Evolutionary conservation across 2,329 filamentous ascomycete genomes (phyloP).

Genomic region (Dactylellina sp.): DNA sequence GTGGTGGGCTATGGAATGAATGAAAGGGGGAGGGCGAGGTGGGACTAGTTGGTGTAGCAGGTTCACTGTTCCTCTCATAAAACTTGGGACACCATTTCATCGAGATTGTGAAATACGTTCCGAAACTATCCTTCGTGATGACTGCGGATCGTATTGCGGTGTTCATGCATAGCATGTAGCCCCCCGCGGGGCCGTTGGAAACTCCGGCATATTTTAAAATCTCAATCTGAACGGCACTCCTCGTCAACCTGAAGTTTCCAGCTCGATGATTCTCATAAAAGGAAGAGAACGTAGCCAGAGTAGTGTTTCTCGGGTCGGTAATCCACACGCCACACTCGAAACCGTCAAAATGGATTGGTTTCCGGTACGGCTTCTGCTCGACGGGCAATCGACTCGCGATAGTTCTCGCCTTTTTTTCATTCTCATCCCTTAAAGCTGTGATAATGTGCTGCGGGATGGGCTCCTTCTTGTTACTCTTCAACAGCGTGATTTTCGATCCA

Average conservation of each 20-base stretch:
- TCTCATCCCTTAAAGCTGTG: slow-evolving; percentile 22
- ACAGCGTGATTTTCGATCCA: slow-evolving; percentile 16
- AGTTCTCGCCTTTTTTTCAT: slow-evolving; percentile 13
- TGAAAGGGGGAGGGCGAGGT: background rate
- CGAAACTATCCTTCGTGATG: slow-evolving; percentile 5
- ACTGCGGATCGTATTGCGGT: slow-evolving; percentile 13
- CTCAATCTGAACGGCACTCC: slow-evolving; percentile 30
- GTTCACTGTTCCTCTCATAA: slow-evolving; percentile 16
- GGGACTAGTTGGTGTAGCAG: background rate
- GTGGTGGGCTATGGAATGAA: background rate
- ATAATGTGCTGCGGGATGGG: slow-evolving; percentile 12
- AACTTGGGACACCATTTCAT: slow-evolving; percentile 42
- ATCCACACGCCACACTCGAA: slow-evolving; percentile 49
- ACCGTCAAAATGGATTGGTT: slow-evolving; percentile 17
- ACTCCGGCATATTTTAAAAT: background rate
- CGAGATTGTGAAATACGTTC: slow-evolving; percentile 34
- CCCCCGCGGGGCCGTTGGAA: background rate
- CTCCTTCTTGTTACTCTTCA: slow-evolving; percentile 10
- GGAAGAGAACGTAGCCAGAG: slow-evolving; percentile 26
- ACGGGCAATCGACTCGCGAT: slow-evolving; percentile 6
- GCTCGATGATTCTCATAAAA: slow-evolving; percentile 5
- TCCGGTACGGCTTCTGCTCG: slow-evolving; percentile 19
- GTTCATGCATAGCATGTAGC: slow-evolving; percentile 35
- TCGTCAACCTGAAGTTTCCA: slow-evolving; percentile 36
- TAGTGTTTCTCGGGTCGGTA: slow-evolving; percentile 37